Base-by-base conservation (phyloP, 768 basidiomycete genomes). In the Cystoderma amianthinum region DNA sequence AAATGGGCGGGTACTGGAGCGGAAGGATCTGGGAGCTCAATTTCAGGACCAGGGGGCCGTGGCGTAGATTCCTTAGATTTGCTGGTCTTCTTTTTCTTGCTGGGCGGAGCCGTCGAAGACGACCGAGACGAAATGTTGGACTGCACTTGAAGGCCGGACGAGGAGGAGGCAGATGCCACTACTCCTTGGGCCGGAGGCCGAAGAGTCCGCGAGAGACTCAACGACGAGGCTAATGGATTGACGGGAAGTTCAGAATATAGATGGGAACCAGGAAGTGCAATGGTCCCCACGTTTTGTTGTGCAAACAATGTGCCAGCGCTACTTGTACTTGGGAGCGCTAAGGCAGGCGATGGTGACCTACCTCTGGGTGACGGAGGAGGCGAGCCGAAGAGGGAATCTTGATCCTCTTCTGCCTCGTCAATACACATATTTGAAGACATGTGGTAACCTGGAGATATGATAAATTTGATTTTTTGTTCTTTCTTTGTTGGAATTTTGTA, bases 211-310 rank as follows among this genome's bases (percentile, higher is more conserved):
- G 56, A 59, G 58, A 58, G 60, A 53, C 62, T 71, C 64, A 70
- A 65, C 61, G 74, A 71, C 67, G 71, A 73, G 70, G 78, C 85
- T 86, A 82, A 63, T 78, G 81, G 79, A 71, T 78, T 67, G 71
- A 82, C 73, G 67, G 85, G 75, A 67, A 81, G 73, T 88, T 89
- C 83, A 88, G 84, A 84, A 85, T 69, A 71, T 63, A 68, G 72
- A 70, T 84, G 86, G 85, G 85, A 85, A 78, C 86, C 87, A 88
- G 85, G 85, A 86, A 89, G 87, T 89, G 87, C 87, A 89, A 88
- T 88, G 85, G 86, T 83, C 86, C 85, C 86, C 86, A 90, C 87
- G 77, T 90, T 88, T 84, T 85, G 74, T 80, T 72, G 65, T 63
- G 67, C 62, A 43, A 48, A 48, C 43, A 49, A 43, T 43, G 39